Evolutionary conservation across 805 yeast species (phyloP), one percentile per base, ranked within the genome.

Genomic region (Lachancea mirantina): DNA sequence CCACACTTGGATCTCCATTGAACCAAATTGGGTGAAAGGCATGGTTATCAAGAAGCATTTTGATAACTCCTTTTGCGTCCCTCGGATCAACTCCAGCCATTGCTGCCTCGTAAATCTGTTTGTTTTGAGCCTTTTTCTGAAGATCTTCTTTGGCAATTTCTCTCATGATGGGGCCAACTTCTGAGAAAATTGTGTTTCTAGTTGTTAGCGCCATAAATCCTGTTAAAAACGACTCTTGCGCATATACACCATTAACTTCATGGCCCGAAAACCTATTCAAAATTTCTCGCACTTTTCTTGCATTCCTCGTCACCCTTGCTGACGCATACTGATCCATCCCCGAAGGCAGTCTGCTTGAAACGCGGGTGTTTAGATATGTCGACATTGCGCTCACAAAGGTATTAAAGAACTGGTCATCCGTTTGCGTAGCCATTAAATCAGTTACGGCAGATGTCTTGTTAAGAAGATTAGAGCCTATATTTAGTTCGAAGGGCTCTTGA

Each of bases 281-380:
- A n/a, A 52, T 41, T 29, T 52, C 53, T 13, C 32, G 37, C 2
- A 50, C 28, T 25, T 42, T 49, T 15, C 43, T 44, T 0, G 52
- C 43, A 29, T 50, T 52, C 38, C 59, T 53, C 3, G 59, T 52
- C 35, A 42, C 48, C 16, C 57, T 43, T 2, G 38, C 21, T 14
- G 34, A 23, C 14, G 35, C 36, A 8, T 13, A 28, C 24, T 29
- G 38, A 10, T 34, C 33, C 6, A 23, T 17, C 23, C 20, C 29
- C 5, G 20, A 14, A 16, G 32, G 26, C 10, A 23, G 6, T 20
- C 23, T 34, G 9, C 24, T 30, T 4, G 28, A 21, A 4, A 34
- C 30, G 14, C 38, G 31, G 19, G 26, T 28, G 4, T 26, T 18
- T 8, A 34, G 24, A 20, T 24, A 34, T 6, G 14, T 17, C 7